Evolutionary conservation across 2,329 filamentous ascomycete genomes (phyloP).

Genomic region (Nigrograna mackinnonii): DNA sequence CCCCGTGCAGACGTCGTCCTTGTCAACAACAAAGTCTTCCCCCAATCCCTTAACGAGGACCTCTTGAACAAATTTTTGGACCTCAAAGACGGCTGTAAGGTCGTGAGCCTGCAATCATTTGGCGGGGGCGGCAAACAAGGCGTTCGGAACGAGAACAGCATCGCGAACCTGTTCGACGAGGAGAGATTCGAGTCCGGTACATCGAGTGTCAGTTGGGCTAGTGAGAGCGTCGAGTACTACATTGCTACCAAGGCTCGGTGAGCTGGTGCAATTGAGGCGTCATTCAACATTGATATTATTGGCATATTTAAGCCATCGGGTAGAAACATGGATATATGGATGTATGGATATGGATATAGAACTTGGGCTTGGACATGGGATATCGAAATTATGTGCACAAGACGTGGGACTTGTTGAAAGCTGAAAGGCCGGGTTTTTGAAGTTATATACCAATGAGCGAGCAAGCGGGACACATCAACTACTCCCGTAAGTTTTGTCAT

Average conservation of each 20-base stretch:
- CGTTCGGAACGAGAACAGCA: constrained; percentile 75
- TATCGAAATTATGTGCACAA: too few species aligned
- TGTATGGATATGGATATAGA: too few species aligned
- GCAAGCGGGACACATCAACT: too few species aligned
- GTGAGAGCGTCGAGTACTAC: constrained; percentile 81
- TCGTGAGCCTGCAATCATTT: constrained; percentile 91
- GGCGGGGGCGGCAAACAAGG: constrained; percentile 75
- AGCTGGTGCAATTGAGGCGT: too few species aligned
- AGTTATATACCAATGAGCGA: too few species aligned
- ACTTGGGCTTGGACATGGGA: too few species aligned
- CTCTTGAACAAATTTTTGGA: constrained; percentile 91
- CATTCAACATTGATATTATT: too few species aligned
- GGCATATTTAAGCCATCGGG: too few species aligned
- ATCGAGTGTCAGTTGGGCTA: constrained; percentile 85
- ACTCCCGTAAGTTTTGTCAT: too few species aligned
- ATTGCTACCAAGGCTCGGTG: constrained; percentile 65
- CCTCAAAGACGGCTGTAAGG: constrained; percentile 84
- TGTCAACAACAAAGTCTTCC: constrained; percentile 98
- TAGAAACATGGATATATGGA: too few species aligned
- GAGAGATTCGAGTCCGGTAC: constrained; percentile 72
- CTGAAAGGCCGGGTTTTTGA: too few species aligned
- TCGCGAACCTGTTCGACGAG: constrained; percentile 79
- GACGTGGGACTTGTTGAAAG: too few species aligned
- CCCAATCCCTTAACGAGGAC: constrained; percentile 80
- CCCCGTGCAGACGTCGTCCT: constrained; percentile 91